These are phyloP conservation scores for Agaricus blazei DNA, from an alignment of 768 basidiomycete genomes.

Conservation along the genomic window DNA sequence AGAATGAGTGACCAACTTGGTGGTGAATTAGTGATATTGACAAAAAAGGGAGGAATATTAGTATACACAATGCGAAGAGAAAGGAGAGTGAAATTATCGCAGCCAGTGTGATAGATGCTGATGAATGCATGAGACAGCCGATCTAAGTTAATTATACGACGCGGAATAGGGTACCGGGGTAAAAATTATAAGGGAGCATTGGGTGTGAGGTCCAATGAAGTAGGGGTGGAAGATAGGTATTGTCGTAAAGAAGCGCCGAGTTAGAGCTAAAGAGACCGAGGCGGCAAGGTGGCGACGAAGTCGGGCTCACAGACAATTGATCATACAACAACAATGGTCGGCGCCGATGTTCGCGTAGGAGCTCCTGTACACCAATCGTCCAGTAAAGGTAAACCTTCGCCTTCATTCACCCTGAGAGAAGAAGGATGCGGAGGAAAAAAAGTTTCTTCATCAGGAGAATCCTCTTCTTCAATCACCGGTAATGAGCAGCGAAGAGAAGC, in stretches of 20 bases:
- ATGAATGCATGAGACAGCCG: too few relatives aligned
- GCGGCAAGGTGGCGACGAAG: not conserved
- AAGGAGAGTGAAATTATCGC: not conserved
- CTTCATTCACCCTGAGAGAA: slow-evolving; percentile 12
- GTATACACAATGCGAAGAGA: not conserved
- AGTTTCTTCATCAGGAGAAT: not conserved
- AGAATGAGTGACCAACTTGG: too few relatives aligned
- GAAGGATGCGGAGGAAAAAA: not conserved
- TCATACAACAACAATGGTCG: not conserved
- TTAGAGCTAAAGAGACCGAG: not conserved
- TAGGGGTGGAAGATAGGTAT: not conserved
- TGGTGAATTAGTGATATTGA: not conserved
- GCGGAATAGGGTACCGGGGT: not conserved
- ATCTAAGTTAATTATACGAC: too few relatives aligned
- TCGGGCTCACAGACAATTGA: not conserved
- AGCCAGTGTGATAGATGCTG: too few relatives aligned
- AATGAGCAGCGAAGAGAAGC: slow-evolving; percentile 5
- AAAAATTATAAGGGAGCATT: not conserved
- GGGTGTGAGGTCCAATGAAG: not conserved
- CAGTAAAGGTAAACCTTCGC: slow-evolving; percentile 34
- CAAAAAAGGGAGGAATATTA: not conserved
- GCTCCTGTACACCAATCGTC: slow-evolving; percentile 35
- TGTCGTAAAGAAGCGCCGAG: not conserved
- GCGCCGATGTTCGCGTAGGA: slow-evolving; percentile 13
- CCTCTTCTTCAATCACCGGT: slow-evolving; percentile 10